A percentile compares a stretch with the other conserved stretches of the same genome.
These are phyloP conservation scores for Inga oerstediana DNA, from an alignment of 306 rosid species.

Conservation along the genomic window DNA sequence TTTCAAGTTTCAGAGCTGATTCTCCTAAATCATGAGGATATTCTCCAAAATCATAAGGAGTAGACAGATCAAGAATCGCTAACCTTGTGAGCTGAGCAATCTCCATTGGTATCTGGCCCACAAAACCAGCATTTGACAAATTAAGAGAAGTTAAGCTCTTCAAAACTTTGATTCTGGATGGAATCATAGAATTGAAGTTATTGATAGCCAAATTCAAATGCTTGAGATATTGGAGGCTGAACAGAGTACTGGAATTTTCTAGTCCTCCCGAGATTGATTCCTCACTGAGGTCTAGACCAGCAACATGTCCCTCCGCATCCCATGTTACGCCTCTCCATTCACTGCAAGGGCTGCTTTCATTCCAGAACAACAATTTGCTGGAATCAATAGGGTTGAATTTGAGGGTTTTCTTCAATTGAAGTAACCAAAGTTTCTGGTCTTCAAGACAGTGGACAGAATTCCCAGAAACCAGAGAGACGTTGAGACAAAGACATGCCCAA, in stretches of 20 bases:
- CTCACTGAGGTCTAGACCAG: slow-evolving; percentile 31
- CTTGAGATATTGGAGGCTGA: neutral
- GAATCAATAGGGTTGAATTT: neutral
- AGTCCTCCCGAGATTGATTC: too few relatives aligned
- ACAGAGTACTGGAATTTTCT: too few relatives aligned
- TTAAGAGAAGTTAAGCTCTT: too few relatives aligned
- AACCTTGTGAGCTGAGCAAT: neutral
- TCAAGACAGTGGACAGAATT: neutral
- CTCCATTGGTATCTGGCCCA: slow-evolving; percentile 7
- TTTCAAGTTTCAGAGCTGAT: neutral
- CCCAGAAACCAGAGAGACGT: neutral
- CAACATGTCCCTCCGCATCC: slow-evolving; percentile 10
- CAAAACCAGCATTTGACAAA: slow-evolving; percentile 33
- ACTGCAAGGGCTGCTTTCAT: slow-evolving; percentile 41
- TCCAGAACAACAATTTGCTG: slow-evolving; percentile 32
- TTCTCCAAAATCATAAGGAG: neutral
- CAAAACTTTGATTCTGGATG: neutral
- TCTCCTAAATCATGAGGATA: neutral
- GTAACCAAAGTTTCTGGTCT: neutral
- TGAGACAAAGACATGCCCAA: neutral
- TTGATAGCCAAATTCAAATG: slow-evolving; percentile 35
- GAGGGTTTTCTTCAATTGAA: slow-evolving; percentile 30
- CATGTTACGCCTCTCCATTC: slow-evolving; percentile 59
- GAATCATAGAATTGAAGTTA: slow-evolving; percentile 2
- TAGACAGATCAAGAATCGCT: neutral